Evolutionary conservation across 169 alveolate genomes (phyloP), one percentile per base, ranked within the genome.

Genomic region (Eimeria maxima): DNA sequence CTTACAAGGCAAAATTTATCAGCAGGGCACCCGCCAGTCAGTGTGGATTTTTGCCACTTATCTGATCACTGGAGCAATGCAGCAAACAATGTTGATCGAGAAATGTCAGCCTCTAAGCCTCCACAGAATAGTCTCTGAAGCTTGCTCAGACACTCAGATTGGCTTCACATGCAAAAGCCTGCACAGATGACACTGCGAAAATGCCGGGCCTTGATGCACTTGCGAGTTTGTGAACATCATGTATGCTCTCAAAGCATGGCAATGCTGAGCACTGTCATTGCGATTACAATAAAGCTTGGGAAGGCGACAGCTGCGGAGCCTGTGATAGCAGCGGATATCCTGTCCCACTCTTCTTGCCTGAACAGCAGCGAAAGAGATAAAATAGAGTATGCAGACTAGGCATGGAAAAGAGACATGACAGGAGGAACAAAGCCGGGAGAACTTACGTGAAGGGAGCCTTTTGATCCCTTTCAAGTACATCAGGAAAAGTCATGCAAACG

Each of bases 371-470:
- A 14, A n/a, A n/a, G 29, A 13, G 60, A 76, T 11, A 76, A 33
- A 16, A 69, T 45, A 38, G 16, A 27, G 6, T 6, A 1, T 38
- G 60, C 8, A 27, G 80, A 14, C 22, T 69, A n/a, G 3, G 29
- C 50, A 14, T 69, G 45, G 14, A 0, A 60, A 60, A 24, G 69
- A 7, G n/a, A 60, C 0, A 24, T 60, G 69, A 18, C 50, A 13
- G 4, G 47, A 38, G 16, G 80, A 18, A 69, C 10, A 13, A 38
- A 1, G 22, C 0, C 22, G n/a, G 50, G 50, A 13, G 42, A 14
- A 27, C 80, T 24, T 69, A 69, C 80, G 80, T 69, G 80, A 67
- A 67, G 76, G 76, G 76, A 22, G 76, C 76, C 27, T 16, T 24
- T 22, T 67, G 44, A 14, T 67, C 63, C 18, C 18, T 53, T 33